Conservation (phyloP, 768 basidiomycete species). For the Termitomyces titanicus region DNA sequence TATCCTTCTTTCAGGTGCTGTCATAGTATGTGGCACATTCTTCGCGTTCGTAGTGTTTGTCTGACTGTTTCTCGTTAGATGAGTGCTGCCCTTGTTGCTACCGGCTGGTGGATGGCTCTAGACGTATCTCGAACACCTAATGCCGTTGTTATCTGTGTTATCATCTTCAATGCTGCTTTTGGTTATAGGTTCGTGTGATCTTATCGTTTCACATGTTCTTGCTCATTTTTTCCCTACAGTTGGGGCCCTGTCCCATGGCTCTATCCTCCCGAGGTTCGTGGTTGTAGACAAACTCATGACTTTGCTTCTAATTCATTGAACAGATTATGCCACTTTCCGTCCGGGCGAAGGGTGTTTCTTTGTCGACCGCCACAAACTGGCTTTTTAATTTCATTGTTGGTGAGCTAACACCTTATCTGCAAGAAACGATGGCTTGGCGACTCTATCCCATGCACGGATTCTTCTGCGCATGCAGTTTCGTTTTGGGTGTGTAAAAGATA, state of each 20-base stretch:
- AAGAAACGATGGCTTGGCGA: slow-evolving; percentile 86
- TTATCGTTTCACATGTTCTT: not conserved
- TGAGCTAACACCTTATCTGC: slow-evolving; percentile 80
- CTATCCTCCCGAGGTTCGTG: slow-evolving; percentile 76
- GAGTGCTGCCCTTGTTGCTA: slow-evolving; percentile 73
- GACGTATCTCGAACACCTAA: slow-evolving; percentile 82
- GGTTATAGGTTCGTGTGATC: slow-evolving; percentile 61
- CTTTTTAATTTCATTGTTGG: slow-evolving; percentile 91
- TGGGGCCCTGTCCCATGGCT: slow-evolving; percentile 91
- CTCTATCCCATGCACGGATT: slow-evolving; percentile 96
- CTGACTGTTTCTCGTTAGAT: slow-evolving; percentile 47
- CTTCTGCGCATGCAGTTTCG: slow-evolving; percentile 84
- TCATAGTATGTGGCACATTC: slow-evolving; percentile 42
- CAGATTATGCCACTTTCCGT: slow-evolving; percentile 88
- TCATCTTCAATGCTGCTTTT: slow-evolving; percentile 92
- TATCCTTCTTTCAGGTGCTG: slow-evolving; percentile 75
- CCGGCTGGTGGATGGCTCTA: slow-evolving; percentile 93
- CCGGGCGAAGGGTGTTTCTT: slow-evolving; percentile 92
- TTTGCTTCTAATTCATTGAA: slow-evolving; percentile 1
- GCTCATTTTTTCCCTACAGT: slow-evolving; percentile 25
- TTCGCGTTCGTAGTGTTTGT: not conserved
- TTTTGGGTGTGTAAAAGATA: slow-evolving; percentile 51
- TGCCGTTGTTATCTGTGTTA: slow-evolving; percentile 85
- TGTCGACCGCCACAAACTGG: slow-evolving; percentile 90
- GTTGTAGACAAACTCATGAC: not conserved